phyloP scores from a whole-genome alignment of 768 basidiomycete genomes.

The Boletus sp. region DNA sequence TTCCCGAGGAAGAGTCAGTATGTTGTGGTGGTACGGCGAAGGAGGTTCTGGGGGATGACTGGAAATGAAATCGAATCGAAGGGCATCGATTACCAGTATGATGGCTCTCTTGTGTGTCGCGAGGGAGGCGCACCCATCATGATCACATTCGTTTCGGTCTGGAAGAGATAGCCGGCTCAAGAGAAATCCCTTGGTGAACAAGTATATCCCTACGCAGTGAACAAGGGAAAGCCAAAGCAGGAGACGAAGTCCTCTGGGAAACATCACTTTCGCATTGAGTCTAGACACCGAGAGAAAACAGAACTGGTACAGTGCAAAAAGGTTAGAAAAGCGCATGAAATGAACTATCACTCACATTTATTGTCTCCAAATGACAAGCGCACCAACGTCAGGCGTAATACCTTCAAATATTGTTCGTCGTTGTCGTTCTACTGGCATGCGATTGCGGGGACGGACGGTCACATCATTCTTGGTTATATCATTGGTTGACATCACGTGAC shows the following conservation, averaged over 20 bases:
- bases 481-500: slow-evolving; percentile 7
- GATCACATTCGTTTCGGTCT: slow-evolving; percentile 48
- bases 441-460: too few species aligned
- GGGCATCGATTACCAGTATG: slow-evolving; percentile 84
- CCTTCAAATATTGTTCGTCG: neutral
- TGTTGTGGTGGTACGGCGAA: slow-evolving; percentile 75
- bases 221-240: slow-evolving; percentile 60
- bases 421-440: too few species aligned
- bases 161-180: slow-evolving; percentile 56
- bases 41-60: slow-evolving; percentile 53
- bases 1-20: slow-evolving; percentile 74
- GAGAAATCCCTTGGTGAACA: slow-evolving; percentile 92
- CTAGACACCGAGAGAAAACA: neutral
- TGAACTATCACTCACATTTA: neutral
- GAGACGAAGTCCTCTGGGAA: slow-evolving; percentile 21
- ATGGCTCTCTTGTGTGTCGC: slow-evolving; percentile 79
- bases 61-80: slow-evolving; percentile 91
- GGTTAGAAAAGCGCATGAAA: neutral
- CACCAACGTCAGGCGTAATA: neutral
- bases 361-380: neutral
- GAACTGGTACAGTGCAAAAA: neutral
- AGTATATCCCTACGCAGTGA: slow-evolving; percentile 77
- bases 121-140: slow-evolving; percentile 35
- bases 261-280: slow-evolving; percentile 19
- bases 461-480: too few species aligned